Base-by-base conservation (phyloP, 1,139 yeast species). In the Taphrina flavorubra region DNA sequence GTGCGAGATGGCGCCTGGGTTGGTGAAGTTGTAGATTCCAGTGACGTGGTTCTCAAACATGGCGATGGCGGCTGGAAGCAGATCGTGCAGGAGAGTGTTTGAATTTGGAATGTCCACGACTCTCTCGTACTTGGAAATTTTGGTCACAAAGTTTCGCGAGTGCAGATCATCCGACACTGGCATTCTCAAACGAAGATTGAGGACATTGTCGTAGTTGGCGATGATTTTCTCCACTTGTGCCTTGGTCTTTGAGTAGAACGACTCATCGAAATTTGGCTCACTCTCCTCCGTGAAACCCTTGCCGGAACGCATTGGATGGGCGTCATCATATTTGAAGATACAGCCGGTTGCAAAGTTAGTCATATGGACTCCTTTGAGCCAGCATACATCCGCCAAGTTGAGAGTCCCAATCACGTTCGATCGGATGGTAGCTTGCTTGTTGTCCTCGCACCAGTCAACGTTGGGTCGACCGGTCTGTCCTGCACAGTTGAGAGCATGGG, bases 381-480 rank as follows among this genome's bases (percentile, higher is more conserved):
- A 63, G 37, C 68, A 63, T 25, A 83, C 86, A 2, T 77, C 77
- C 1, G 79, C 74, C 63, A 89, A 77, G 10, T 79, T 76, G 68
- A 90, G 81, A 55, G 79, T 77, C 18, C 97, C 97, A 2, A 89
- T 80, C 1, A 89, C 83, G 39, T 63, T 63, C 18, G 68, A 63
- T 36, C 68, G 68, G 25, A 63, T 63, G 37, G 68, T 63, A n/a
- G 60, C 59, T 34, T 63, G 60, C 62, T 63, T 63, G 62, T 63
- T 63, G 68, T 55, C 61, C 62, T 63, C 68, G 37, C 68, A 63
- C 68, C 68, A 63, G 56, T 63, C 68, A 46, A 63, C 68, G 25
- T 63, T 63, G 20, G 68, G 68, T 36, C 68, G 53, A 20, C 68
- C 68, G 14, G 68, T 63, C 55, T 55, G 62, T 25, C 68, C 68